Percentiles rank a stretch among this genome's conserved stretches.
These are phyloP conservation scores for Musa troglodytarum DNA, from an alignment of 176 grass and related monocot genomes.

Conservation along the genomic window DNA sequence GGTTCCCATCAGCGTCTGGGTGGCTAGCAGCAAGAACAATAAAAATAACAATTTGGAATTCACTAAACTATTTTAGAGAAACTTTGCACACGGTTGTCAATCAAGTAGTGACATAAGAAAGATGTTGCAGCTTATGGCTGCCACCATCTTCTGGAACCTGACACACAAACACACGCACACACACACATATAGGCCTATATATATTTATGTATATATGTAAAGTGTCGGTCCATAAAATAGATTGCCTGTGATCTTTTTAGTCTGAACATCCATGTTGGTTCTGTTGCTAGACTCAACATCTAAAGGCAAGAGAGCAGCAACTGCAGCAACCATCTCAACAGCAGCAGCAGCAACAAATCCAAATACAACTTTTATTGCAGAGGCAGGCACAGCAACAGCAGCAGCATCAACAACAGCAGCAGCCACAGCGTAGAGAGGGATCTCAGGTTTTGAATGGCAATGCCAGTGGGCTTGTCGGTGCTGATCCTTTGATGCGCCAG, in stretches of 20 bases:
- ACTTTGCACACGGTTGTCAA: not conserved
- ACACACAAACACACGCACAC: not conserved
- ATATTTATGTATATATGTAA: not conserved
- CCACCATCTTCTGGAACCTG: not conserved
- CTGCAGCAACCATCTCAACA: slow-evolving; percentile 15
- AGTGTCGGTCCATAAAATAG: not conserved
- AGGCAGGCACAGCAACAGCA: slow-evolving; percentile 23
- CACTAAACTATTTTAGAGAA: not conserved
- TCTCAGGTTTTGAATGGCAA: slow-evolving; percentile 25
- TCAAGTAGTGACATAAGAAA: not conserved
- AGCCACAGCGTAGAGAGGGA: slow-evolving; percentile 27
- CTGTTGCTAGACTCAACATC: slow-evolving; percentile 11
- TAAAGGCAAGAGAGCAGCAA: slow-evolving; percentile 15
- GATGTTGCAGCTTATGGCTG: not conserved
- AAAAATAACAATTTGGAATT: not conserved
- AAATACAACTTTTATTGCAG: slow-evolving; percentile 13
- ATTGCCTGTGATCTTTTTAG: not conserved
- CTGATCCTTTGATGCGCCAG: slow-evolving; percentile 26
- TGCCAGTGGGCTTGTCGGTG: slow-evolving; percentile 25
- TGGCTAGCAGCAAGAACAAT: no score
- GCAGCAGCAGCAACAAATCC: slow-evolving; percentile 7
- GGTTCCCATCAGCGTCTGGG: no score
- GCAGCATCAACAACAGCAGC: slow-evolving; percentile 26
- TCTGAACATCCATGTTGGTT: not conserved
- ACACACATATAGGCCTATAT: not conserved